Conservation (phyloP, 768 basidiomycete genomes). For the Macrolepiota fuliginosa region DNA sequence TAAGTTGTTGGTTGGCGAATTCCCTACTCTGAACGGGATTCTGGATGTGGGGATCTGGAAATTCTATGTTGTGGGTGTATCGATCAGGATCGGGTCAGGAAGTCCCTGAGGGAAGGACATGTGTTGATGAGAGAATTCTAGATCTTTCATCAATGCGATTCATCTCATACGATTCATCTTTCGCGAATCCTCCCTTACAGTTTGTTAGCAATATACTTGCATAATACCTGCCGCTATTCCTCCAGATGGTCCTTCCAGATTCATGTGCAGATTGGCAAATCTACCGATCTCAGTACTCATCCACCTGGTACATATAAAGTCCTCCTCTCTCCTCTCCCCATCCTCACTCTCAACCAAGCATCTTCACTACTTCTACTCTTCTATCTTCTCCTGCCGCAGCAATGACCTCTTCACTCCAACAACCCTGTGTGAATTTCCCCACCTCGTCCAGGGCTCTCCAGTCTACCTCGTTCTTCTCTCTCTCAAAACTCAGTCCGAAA, state of each 20-base stretch:
- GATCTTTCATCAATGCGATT: slow-evolving; percentile 23
- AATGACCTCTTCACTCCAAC: slow-evolving; percentile 37
- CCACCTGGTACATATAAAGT: slow-evolving; percentile 11
- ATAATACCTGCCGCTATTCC: slow-evolving; percentile 13
- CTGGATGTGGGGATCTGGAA: slow-evolving; percentile 28
- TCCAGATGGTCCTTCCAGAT: slow-evolving; percentile 11
- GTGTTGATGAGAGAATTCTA: slow-evolving; percentile 15
- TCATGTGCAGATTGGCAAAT: slow-evolving; percentile 10
- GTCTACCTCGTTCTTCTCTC: slow-evolving; percentile 41
- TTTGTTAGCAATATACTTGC: slow-evolving; percentile 25
- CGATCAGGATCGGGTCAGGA: slow-evolving; percentile 8
- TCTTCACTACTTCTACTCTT: neutral
- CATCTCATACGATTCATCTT: slow-evolving; percentile 24
- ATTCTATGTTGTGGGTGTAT: slow-evolving; percentile 23
- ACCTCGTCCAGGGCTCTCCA: slow-evolving; percentile 42
- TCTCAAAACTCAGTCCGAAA: slow-evolving; percentile 42
- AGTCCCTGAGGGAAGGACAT: neutral
- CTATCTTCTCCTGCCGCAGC: slow-evolving; percentile 1
- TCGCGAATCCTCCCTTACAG: slow-evolving; percentile 32
- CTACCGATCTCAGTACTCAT: slow-evolving; percentile 10
- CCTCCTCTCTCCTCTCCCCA: slow-evolving; percentile 6
- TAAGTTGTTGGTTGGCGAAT: slow-evolving; percentile 6
- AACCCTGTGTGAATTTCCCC: slow-evolving; percentile 41
- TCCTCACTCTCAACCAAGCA: slow-evolving; percentile 8
- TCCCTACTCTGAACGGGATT: slow-evolving; percentile 15